A percentile compares a stretch with the other conserved stretches of the same genome.
Conservation (phyloP, 805 yeast genomes). For the Starmerella riodocensis region DNA sequence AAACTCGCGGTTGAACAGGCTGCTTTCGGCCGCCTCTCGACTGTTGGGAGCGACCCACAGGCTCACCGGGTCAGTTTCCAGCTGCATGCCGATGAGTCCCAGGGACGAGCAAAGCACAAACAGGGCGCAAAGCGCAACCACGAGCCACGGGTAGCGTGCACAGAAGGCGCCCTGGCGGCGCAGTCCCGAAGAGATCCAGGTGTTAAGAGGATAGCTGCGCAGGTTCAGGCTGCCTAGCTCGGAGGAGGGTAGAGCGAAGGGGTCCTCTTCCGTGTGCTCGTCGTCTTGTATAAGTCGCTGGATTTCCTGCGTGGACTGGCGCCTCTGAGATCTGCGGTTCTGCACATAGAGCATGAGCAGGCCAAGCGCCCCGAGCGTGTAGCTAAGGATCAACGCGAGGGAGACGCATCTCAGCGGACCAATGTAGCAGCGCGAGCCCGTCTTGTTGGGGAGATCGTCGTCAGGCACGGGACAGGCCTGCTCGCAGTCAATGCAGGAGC, state of each 20-base stretch:
- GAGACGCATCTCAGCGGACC: conserved; percentile 64
- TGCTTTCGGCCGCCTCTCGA: conserved; percentile 52
- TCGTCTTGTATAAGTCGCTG: conserved; percentile 35
- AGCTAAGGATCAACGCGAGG: conserved; percentile 42
- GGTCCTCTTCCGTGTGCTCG: conserved; percentile 25
- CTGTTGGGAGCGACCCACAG: conserved; percentile 82
- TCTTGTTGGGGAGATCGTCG: conserved; percentile 1
- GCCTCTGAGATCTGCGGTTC: conserved; percentile 8
- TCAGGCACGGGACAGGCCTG: conserved; percentile 49
- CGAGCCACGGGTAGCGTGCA: conserved; percentile 44
- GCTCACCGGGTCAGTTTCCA: conserved; percentile 70
- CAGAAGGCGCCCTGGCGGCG: conserved; percentile 44
- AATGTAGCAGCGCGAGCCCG: conserved; percentile 35
- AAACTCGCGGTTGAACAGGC: conserved; percentile 60
- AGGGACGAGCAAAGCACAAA: conserved; percentile 37
- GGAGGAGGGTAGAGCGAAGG: conserved; percentile 21
- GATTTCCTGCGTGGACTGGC: conserved; percentile 11
- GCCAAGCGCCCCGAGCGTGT: conserved; percentile 7
- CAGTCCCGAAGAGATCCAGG: conserved; percentile 37
- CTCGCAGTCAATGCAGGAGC: conserved; percentile 82
- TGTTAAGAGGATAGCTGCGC: conserved; percentile 35
- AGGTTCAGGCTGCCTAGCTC: conserved; percentile 16
- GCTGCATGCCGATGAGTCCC: conserved; percentile 39
- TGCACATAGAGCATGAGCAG: conserved; percentile 7
- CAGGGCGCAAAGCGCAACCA: conserved; percentile 34